Conservation (phyloP, 495 filamentous ascomycete genomes). For the Tricharina praecox region DNA sequence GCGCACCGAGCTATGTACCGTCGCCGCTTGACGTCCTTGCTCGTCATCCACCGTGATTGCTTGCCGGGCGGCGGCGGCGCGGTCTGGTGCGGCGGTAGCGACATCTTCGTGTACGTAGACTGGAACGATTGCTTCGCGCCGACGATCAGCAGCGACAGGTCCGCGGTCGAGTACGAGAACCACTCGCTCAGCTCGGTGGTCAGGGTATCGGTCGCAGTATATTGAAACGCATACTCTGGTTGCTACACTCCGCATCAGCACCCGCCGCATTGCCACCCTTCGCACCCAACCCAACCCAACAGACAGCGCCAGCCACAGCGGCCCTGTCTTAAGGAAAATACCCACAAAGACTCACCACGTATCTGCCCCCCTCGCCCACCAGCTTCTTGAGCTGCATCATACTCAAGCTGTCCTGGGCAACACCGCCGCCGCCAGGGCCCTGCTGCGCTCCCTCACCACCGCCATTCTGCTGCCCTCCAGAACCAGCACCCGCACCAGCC, state of each 20-base stretch:
- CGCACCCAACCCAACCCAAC: conserved; percentile 7
- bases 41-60: conserved; percentile 36
- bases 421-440: conserved; percentile 3
- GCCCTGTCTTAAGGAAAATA: conserved; percentile 2
- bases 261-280: no score
- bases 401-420: conserved; percentile 51
- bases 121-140: conserved; percentile 57
- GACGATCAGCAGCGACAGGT: conserved; percentile 47
- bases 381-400: conserved; percentile 64
- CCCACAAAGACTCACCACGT: conserved; percentile 9
- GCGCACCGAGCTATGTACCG: conserved; percentile 33
- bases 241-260: conserved; percentile 32
- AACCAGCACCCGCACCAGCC: neutral
- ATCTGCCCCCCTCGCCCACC: conserved; percentile 40
- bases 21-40: conserved; percentile 30
- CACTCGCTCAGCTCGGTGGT: conserved; percentile 87
- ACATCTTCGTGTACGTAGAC: conserved; percentile 32
- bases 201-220: conserved; percentile 63
- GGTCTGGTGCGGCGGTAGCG: conserved; percentile 15
- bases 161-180: conserved; percentile 93
- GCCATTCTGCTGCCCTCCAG: no score
- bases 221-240: conserved; percentile 83
- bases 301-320: no score
- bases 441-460: conserved; percentile 2
- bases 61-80: conserved; percentile 18